These are phyloP conservation scores for Helianthus tuberosus DNA, from an alignment of 129 eudicot species.

Conservation along the genomic window DNA sequence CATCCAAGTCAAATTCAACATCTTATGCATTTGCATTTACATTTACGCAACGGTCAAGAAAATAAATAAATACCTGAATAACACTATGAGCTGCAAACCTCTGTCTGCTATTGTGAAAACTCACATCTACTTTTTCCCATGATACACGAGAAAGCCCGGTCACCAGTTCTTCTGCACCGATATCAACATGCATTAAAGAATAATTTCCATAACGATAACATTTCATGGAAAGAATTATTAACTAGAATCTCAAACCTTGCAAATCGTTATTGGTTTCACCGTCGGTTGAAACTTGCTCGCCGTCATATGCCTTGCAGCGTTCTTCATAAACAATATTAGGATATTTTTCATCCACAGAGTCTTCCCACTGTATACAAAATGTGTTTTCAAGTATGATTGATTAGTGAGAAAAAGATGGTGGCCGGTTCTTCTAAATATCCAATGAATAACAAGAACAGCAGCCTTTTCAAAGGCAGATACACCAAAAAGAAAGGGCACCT, in stretches of 20 bases:
- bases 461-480: conserved; percentile 69
- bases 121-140: conserved; percentile 96
- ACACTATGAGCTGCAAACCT: conserved; percentile 91
- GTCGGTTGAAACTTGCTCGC: conserved; percentile 31
- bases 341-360: conserved; percentile 69
- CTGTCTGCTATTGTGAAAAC: conserved; percentile 75
- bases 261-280: conserved; percentile 42
- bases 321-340: conserved; percentile 94
- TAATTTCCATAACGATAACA: neutral
- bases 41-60: conserved; percentile 1
- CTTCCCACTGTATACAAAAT: conserved; percentile 66
- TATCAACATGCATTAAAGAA: conserved; percentile 9
- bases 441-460: conserved; percentile 71
- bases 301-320: conserved; percentile 71
- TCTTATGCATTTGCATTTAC: neutral
- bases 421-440: conserved; percentile 92
- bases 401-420: conserved; percentile 85
- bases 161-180: conserved; percentile 74
- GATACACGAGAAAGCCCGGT: conserved; percentile 81
- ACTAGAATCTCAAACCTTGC: conserved; percentile 60
- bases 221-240: neutral
- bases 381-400: conserved; percentile 7
- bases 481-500: conserved; percentile 95
- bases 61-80: conserved; percentile 63
- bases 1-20: conserved; percentile 5